Conservation (phyloP, 1,284 basidiomycete species). For the Ustilago shanxiensis region DNA sequence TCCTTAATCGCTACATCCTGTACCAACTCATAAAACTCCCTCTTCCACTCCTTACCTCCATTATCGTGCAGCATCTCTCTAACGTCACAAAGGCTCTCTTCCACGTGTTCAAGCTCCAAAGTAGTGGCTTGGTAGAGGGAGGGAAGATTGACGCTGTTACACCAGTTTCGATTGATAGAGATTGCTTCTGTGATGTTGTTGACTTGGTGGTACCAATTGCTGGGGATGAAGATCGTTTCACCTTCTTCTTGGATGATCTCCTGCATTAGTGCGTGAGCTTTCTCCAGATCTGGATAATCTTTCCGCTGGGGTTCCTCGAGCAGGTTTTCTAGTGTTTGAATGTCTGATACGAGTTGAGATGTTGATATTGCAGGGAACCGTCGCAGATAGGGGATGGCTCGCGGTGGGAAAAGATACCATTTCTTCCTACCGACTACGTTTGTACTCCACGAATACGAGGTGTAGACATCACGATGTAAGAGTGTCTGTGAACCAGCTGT, state of each 20-base stretch:
- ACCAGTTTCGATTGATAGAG: slow-evolving; percentile 71
- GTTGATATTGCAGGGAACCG: slow-evolving; percentile 62
- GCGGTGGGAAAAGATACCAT: slow-evolving; percentile 75
- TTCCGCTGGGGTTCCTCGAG: not conserved
- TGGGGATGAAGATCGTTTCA: slow-evolving; percentile 66
- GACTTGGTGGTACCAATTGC: slow-evolving; percentile 69
- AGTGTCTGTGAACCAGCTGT: slow-evolving; percentile 43
- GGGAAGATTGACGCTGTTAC: slow-evolving; percentile 72
- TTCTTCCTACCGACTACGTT: slow-evolving; percentile 74
- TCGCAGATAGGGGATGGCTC: slow-evolving; percentile 62
- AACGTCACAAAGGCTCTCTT: slow-evolving; percentile 72
- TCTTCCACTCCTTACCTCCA: slow-evolving; percentile 31
- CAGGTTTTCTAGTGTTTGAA: slow-evolving; percentile 10
- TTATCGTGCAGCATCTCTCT: slow-evolving; percentile 68
- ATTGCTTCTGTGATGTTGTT: slow-evolving; percentile 66
- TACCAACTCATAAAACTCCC: slow-evolving; percentile 52
- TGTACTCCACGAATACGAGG: slow-evolving; percentile 75
- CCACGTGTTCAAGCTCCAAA: slow-evolving; percentile 70
- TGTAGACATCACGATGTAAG: slow-evolving; percentile 70
- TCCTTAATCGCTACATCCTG: slow-evolving; percentile 58
- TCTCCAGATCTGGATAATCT: slow-evolving; percentile 11
- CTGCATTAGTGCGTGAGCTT: slow-evolving; percentile 24
- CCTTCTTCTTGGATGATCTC: slow-evolving; percentile 29
- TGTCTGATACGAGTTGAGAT: slow-evolving; percentile 56
- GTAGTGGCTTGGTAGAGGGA: slow-evolving; percentile 72